Percentiles rank a stretch among this genome's conserved stretches.
These are phyloP conservation scores for Sindora glabra DNA, from an alignment of 306 rosid genomes.

Conservation along the genomic window DNA sequence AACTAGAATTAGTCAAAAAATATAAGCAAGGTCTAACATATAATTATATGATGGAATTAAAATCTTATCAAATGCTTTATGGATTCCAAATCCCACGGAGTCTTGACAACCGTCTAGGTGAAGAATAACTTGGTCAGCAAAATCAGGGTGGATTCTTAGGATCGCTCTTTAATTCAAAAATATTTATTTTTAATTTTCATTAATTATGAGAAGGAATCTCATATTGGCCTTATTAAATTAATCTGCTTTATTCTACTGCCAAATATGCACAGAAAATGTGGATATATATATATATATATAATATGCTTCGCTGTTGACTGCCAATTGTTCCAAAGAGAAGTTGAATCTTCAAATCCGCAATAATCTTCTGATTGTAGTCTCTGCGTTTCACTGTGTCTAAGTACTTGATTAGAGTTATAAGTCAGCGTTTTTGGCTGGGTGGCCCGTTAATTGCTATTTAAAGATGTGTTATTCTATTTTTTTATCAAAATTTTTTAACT, in stretches of 20 bases:
- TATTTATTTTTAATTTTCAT: background rate
- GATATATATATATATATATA: constrained; percentile 22
- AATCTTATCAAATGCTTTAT: constrained; percentile 30
- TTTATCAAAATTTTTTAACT: too few relatives aligned
- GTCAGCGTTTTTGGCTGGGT: background rate
- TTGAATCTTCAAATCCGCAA: constrained; percentile 18
- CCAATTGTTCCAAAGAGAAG: constrained; percentile 13
- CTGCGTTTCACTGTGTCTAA: background rate
- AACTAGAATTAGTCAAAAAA: constrained; percentile 8
- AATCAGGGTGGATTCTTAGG: constrained; percentile 29
- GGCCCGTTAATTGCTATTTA: too few relatives aligned
- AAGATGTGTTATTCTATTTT: too few relatives aligned
- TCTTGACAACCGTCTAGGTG: constrained; percentile 33
- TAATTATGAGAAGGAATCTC: constrained; percentile 28
- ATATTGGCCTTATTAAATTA: constrained; percentile 19
- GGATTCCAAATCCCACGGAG: constrained; percentile 41
- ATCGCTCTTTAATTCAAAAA: constrained; percentile 11
- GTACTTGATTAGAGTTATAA: background rate
- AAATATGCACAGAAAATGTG: constrained; percentile 17
- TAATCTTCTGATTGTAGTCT: background rate
- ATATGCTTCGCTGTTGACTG: constrained; percentile 28
- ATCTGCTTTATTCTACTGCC: constrained; percentile 30
- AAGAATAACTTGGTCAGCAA: constrained; percentile 39
- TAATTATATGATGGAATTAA: constrained; percentile 13
- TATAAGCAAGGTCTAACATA: constrained; percentile 12